Evolutionary conservation across 2,329 filamentous ascomycete species (phyloP).

Genomic region (Bipolaris cookei): DNA sequence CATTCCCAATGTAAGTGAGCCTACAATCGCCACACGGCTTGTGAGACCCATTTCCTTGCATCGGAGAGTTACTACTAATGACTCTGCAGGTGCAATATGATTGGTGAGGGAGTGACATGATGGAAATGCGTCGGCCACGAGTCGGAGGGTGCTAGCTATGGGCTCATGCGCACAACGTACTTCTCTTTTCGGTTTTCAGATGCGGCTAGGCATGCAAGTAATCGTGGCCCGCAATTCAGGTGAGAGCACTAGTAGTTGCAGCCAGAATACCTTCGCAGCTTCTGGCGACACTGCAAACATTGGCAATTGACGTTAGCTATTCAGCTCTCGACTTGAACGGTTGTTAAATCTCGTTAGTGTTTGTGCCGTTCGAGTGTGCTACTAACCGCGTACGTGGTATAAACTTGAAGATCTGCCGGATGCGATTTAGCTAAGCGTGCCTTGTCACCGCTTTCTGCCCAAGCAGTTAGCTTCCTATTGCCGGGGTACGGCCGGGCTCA

Average conservation of each 20-base stretch:
- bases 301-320: neutral
- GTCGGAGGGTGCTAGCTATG: neutral
- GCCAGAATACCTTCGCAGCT: neutral
- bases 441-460: conserved; percentile 11
- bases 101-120: neutral
- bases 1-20: conserved; percentile 10
- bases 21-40: neutral
- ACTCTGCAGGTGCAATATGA: conserved; percentile 3
- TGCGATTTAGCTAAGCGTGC: neutral
- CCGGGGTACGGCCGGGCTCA: conserved; percentile 5
- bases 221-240: neutral
- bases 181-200: neutral
- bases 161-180: neutral
- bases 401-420: neutral
- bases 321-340: neutral
- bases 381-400: neutral
- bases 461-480: conserved; percentile 6
- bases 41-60: neutral
- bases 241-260: neutral
- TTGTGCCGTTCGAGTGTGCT: neutral
- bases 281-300: neutral
- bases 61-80: conserved; percentile 68
- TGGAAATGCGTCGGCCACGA: neutral
- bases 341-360: neutral
- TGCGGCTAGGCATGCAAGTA: conserved; percentile 1